Evolutionary conservation across 163 green algal species (phyloP), one percentile per base, ranked within the genome.

Genomic region (Trebouxia gelatinosa): DNA sequence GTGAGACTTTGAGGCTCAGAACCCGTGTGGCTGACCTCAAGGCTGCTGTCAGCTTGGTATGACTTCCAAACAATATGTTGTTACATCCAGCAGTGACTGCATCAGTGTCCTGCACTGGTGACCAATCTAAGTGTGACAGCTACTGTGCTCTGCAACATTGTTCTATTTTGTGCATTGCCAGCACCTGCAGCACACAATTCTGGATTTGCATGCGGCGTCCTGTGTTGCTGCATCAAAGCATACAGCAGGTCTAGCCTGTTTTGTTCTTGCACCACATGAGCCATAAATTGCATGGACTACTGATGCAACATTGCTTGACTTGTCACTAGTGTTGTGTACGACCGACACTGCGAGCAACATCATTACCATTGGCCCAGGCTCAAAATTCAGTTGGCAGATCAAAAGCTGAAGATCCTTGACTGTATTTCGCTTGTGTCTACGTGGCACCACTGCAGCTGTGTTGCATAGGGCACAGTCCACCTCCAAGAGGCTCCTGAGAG

Each of bases 1-100:
- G 78, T n/a, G 72, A 85, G 37, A 35, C 80, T 3, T 68, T 83
- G 40, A 67, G 80, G 65, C 70, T 85, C 40, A 79, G 82, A 54
- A 83, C 80, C 31, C 79, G 80, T 26, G 59, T 87, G 19, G 77
- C 64, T 13, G 46, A 76, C 29, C 68, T 76, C 40, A 59, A 76
- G 11, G 46, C 68, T 32, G 68, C 80, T 43, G 40, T 76, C n/a
- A 40, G 40, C 21, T 35, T 23, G 26, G 68, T 76, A 29, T 83
- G 35, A 6, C 34, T 32, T 46, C 11, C 2, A 6, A 16, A 3
- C 40, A 13, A 54, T 54, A 13, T 13, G 43, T 9, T 13, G 13
- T 23, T 9, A 54, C 43, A 54, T 23, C 11, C 13, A 23, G 43
- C 11, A 13, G 11, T 54, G 11, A 54, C 13, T 9, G 9, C 43